Evolutionary conservation across 192 early-diverging fungal species (phyloP), one percentile per base, ranked within the genome.

Genomic region (Lobulomyces angularis): DNA sequence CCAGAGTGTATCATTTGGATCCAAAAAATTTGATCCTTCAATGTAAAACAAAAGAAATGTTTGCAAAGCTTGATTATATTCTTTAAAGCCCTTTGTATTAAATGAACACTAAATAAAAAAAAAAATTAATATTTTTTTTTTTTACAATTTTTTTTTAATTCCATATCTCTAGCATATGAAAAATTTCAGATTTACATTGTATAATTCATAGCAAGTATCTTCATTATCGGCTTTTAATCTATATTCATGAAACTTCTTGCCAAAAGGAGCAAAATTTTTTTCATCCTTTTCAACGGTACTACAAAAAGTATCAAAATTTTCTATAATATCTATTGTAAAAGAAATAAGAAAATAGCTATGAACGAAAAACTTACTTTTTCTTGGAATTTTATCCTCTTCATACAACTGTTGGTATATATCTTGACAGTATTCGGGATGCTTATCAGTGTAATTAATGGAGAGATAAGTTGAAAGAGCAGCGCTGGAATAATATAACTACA

Each of bases 1-100:
- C 92, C 92, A 97, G 39, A 71, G 67, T 23, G 79, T 76, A 37
- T 97, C 92, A 19, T 69, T 59, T 9, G 74, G 77, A 33, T 93
- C 82, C 41, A 97, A 80, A 32, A 77, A 86, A 34, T 77, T 79
- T 16, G 83, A 82, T 8, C 88, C 92, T 48, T 97, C 92, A 27
- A 97, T 88, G 39, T 76, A 90, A 30, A 84, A 81, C 27, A 90
- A 62, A 8, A 82, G 50, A 53, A 97, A 80, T 22, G 74, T 51
- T 42, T 89, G 88, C 46, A 93, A 53, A 24, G 84, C 60, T 34
- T 58, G 65, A 55, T 97, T 86, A 51, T 81, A 90, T 27, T 76
- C 74, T 39, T 70, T 51, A 43, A 88, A 87, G 28, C 67, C 58
- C 1, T 62, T 70, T 9, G 68, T 75, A 12, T 58, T 43, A 46